Evolutionary conservation across 805 yeast species (phyloP), one percentile per base, ranked within the genome.

Genomic region (Schwanniomyces occidentalis): DNA sequence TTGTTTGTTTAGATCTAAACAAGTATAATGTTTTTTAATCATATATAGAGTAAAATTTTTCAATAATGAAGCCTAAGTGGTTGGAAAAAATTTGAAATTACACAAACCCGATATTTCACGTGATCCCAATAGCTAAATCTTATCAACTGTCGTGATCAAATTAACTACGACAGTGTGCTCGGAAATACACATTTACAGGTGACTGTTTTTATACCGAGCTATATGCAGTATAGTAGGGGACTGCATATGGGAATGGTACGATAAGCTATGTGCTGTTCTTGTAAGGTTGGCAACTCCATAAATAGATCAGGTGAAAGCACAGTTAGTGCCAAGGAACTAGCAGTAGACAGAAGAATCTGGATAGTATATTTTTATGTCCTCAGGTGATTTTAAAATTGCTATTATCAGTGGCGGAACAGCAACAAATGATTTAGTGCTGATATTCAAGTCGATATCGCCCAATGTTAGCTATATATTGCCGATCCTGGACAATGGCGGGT

Each of bases 401-500:
- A 58, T 76, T 1, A 54, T 85, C n/a, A 80, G 88, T 4, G 95
- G 95, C 2, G 95, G 95, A 1, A 83, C 91, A 0, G 97, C 96
- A 14, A 84, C 96, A 2, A 90, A 90, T 56, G 80, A 81, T 7
- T 61, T 90, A 5, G 81, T 86, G 0, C 65, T 77, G 2, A 60
- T 81, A 8, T 80, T 85, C 44, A 65, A 71, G 24, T 36, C 56
- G 2, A 46, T 79, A 2, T 54, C 78, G 0, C 40, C 57, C n/a
- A 52, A 64, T 7, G 62, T 85, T 4, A 63, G 82, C 2, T 89
- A 84, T 46, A 72, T 89, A 4, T 61, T 90, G 22, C 98, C 98
- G 0, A 77, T 90, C 10, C 79, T 86, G 30, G 98, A 90, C 56
- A 90, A 90, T 53, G 98, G 98, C 12, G 97, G 97, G 0, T 89